Evolutionary conservation across 495 filamentous ascomycete species (phyloP), one percentile per base, ranked within the genome.

Genomic region (Tuber borchii): DNA sequence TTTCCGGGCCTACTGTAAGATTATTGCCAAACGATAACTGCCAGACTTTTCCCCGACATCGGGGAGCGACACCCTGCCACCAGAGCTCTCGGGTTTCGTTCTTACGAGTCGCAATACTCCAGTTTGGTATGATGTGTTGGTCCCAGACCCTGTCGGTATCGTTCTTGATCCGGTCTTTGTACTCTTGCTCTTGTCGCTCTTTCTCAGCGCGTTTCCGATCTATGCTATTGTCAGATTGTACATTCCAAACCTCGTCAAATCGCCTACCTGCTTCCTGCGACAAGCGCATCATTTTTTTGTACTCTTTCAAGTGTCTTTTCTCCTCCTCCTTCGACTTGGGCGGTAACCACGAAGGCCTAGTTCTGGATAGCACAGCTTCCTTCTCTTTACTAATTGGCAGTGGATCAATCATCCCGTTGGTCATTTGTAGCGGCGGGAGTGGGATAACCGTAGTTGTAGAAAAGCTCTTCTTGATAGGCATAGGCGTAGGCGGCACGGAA

Each of bases 301-400:
- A 99, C 83, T 98, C 92, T 81, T 88, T 94, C 73, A 99, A 78
- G 82, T 99, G 95, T 74, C 90, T 91, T 83, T 89, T 94, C 84
- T 99, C 95, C 83, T 99, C 95, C 71, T 91, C 93, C 40, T 92
- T 93, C 76, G 93, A 90, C 84, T 99, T 98, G 0, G 95, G 95
- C 10, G 95, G 95, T 22, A 99, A 86, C 95, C 95, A 99, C 56
- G 92, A 95, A 0, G 95, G 95, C 42, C 95, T 89, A 19, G 95
- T 99, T 65, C 96, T 88, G 34, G 93, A 93, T 31, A 99, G 85
- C 9, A 97, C 92, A 61, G 92, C 93, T 79, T 97, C 93, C 84
- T 99, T 99, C 86, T 99, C 95, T 85, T 94, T 96, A 80, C 94
- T 97, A 48, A 97, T 91, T 2, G 95, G 96, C 74, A 99, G 85